Evolutionary conservation across 163 green algal genomes (phyloP).

Genomic region (Scenedesmus sp.): DNA sequence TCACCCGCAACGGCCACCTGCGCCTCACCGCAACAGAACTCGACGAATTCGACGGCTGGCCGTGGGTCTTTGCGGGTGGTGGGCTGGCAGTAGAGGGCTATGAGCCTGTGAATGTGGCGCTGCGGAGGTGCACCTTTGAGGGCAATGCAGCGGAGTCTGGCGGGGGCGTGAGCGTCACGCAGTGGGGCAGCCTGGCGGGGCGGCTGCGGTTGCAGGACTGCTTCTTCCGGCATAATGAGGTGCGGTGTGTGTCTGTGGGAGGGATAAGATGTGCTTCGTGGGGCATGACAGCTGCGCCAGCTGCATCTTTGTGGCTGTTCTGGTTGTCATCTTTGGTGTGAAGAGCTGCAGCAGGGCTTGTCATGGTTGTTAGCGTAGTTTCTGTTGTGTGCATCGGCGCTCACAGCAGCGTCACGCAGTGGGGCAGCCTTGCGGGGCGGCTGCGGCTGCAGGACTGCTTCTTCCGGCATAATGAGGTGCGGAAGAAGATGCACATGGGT

Average conservation of each 20-base stretch:
- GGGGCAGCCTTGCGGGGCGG: background rate
- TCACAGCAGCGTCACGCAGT: background rate
- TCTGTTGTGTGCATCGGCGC: no score
- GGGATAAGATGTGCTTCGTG: background rate
- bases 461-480: background rate
- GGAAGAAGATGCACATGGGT: background rate
- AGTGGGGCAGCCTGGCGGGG: background rate
- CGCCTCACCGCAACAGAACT: background rate
- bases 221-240: background rate
- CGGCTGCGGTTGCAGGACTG: background rate
- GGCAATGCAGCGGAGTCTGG: constrained; percentile 5
- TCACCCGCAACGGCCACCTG: constrained; percentile 13
- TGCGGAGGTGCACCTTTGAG: background rate
- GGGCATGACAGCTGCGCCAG: no score
- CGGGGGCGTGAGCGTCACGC: background rate
- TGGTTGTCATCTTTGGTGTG: no score
- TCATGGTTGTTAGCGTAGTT: no score
- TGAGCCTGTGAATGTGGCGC: background rate
- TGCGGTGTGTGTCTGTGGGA: background rate
- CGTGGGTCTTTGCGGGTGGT: background rate
- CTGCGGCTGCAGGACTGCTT: background rate
- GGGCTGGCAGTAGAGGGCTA: background rate
- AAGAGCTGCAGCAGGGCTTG: no score
- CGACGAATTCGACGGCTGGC: background rate
- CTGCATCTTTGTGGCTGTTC: no score